Base-by-base conservation (phyloP, 2,329 filamentous ascomycete genomes). In the Aspergillus costaricaensis region DNA sequence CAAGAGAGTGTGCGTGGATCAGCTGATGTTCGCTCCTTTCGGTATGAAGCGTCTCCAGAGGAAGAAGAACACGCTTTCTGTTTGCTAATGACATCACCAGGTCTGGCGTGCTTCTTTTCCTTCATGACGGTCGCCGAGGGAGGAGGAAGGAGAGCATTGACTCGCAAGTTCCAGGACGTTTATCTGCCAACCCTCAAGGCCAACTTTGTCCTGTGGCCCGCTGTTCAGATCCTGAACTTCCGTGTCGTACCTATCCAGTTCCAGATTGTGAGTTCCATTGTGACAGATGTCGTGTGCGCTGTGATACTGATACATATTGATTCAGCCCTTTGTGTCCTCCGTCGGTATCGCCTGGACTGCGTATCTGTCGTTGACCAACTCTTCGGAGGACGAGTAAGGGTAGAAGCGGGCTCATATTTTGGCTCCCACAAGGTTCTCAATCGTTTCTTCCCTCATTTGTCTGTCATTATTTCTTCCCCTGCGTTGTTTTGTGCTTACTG, bases 281-380 rank as follows among this genome's bases (percentile, higher is more conserved):
- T 19, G 15, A 49, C 8, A 47, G n/a, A 14, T 10, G 12, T 23
- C 14, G 8, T 25, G 6, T n/a, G 4, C 17, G 10, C 14, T 57
- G 27, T 23, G 3, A 12, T 32, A 49, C 51, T 55, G 43, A 62
- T 14, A 9, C 5, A 12, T 36, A 36, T 43, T 44, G 15, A 5
- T 36, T 47, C 70, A 96, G 93, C 94, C 94, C 0, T 98, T 99
- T 74, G 94, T 97, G 8, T 97, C 94, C 15, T 96, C 91, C 8
- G 80, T 99, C 58, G 94, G 94, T 83, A 98, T 98, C 70, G 92
- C 92, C 36, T 98, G 94, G 95, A 98, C 95, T 10, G 94, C 93
- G 19, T 99, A 97, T 77, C 86, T 99, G 10, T 97, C 93, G 2
- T 84, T 99, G 55, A 91, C 90, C 63, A 98, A 98, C 79, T 89